Base-by-base conservation (phyloP, 176 grass and related monocot species). In the Leersia perrieri region DNA sequence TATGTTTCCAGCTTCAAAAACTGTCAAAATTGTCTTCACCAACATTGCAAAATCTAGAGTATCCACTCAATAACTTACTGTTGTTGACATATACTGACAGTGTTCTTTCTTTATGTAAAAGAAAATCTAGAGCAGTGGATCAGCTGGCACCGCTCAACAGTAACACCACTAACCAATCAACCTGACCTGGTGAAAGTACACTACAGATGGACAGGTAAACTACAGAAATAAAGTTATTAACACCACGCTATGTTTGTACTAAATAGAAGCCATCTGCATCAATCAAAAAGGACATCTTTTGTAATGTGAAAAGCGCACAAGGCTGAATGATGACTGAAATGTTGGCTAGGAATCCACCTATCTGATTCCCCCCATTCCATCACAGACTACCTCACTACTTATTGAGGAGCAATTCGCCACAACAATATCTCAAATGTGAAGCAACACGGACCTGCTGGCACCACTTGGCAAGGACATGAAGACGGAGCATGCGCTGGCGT, bases 391-490 rank as follows among this genome's bases (percentile, higher is more conserved):
- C 33, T 10, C 25, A 22, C 1, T 63, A 36, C 40, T 1, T 1
- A 36, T 15, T 9, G 57, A 25, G 7, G 68, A n/a, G n/a, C n/a
- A n/a, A n/a, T n/a, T n/a, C n/a, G n/a, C n/a, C n/a, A n/a, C 66
- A 27, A 71, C 9, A 41, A 26, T 25, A 23, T 35, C 7, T 35
- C 7, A 72, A 62, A 42, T 44, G 36, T 10, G 36, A 73, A 45
- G 29, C 35, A 11, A 72, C 36, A 63, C 53, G 7, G n/a, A 98
- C 97, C 97, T 99, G 97, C 75, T 93, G 91, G 65, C 97, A 99
- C 97, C 97, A 99, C 77, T 99, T 99, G 88, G 93, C 91, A 7
- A 99, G 96, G 29, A 99, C 97, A 63, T 99, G 93, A 64, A 99
- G 90, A 33, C 97, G 97, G 60, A 99, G 97, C 93, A 99, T 99